Base-by-base conservation (phyloP, 2,329 filamentous ascomycete genomes). In the Daldinia sp. region DNA sequence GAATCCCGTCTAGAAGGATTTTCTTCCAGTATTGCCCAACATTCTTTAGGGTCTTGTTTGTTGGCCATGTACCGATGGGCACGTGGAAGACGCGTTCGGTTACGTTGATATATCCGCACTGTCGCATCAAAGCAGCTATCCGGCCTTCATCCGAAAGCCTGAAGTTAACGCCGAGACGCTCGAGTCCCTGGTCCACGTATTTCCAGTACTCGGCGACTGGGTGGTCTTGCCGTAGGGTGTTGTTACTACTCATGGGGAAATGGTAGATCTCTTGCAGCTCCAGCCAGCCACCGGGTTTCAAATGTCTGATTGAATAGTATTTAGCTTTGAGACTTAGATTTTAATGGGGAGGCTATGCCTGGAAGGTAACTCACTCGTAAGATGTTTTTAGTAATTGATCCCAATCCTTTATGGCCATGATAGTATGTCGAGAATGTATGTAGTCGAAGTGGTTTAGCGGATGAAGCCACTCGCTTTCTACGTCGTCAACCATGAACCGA, bases 351-450 rank as follows among this genome's bases (percentile, higher is more conserved):
- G 15, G 15, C 15, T 15, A 27, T 32, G 5, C 7, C 3, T 11
- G 35, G 3, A 9, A n/a, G 27, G 45, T 25, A 7, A 71, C 79
- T 70, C 69, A 85, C 83, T 82, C 79, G 37, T 80, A 76, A 1
- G 79, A 76, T 57, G 80, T 78, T 11, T 74, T 72, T 59, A 87
- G 79, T 0, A 87, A 71, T 11, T 70, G 77, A 1, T 78, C 78
- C 85, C 85, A 88, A 68, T 87, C 79, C 49, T 80, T 82, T 60
- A 88, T 83, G 1, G 81, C 83, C 77, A 83, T 81, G 11, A 84
- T 82, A 1, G 84, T 83, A 58, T 85, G 81, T 2, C 87, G 79
- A n/a, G 83, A 81, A 70, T 88, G 86, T 30, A 89, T 81, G 61
- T 86, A 87, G 71, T 89, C 85, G 56, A 87, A 88, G 52, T 83